Evolutionary conservation across 2,329 filamentous ascomycete genomes (phyloP).

Genomic region (Claviceps sp.): DNA sequence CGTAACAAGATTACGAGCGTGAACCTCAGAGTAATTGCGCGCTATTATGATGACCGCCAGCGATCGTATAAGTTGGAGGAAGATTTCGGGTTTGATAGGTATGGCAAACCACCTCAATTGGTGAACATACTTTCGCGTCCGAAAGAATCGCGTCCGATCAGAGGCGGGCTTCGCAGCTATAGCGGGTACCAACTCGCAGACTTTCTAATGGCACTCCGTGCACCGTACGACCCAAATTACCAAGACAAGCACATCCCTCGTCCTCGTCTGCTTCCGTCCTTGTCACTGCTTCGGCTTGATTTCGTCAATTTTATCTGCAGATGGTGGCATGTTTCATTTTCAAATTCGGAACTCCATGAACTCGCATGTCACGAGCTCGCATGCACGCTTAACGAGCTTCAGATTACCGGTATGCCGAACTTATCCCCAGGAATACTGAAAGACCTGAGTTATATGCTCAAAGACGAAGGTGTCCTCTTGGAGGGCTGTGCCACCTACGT

Average conservation of each 20-base stretch:
- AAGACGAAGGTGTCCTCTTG: slow-evolving; percentile 39
- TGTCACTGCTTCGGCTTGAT: slow-evolving; percentile 36
- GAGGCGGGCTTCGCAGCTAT: slow-evolving; percentile 41
- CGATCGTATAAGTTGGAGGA: slow-evolving; percentile 28
- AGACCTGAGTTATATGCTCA: slow-evolving; percentile 37
- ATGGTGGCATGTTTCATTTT: slow-evolving; percentile 20
- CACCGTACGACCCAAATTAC: slow-evolving; percentile 32
- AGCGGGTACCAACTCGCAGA: slow-evolving; percentile 40
- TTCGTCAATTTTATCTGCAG: slow-evolving; percentile 40
- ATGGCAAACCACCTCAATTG: slow-evolving; percentile 24
- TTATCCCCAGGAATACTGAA: slow-evolving; percentile 32
- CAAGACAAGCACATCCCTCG: slow-evolving; percentile 21
- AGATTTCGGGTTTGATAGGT: slow-evolving; percentile 25
- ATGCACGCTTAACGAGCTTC: slow-evolving; percentile 38
- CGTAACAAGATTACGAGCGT: slow-evolving; percentile 31
- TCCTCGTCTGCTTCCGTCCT: slow-evolving; percentile 33
- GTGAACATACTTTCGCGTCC: slow-evolving; percentile 29
- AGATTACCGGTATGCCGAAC: slow-evolving; percentile 37
- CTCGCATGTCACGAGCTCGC: slow-evolving; percentile 40
- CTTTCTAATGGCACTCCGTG: slow-evolving; percentile 36
- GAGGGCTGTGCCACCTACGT: slow-evolving; percentile 31
- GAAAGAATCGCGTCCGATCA: slow-evolving; percentile 31
- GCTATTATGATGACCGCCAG: slow-evolving; percentile 39
- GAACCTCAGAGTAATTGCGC: slow-evolving; percentile 39
- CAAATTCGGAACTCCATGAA: slow-evolving; percentile 35